Evolutionary conservation across 75 land plant genomes (phyloP), one percentile per base, ranked within the genome.

Genomic region (Ceratopteris richardii): DNA sequence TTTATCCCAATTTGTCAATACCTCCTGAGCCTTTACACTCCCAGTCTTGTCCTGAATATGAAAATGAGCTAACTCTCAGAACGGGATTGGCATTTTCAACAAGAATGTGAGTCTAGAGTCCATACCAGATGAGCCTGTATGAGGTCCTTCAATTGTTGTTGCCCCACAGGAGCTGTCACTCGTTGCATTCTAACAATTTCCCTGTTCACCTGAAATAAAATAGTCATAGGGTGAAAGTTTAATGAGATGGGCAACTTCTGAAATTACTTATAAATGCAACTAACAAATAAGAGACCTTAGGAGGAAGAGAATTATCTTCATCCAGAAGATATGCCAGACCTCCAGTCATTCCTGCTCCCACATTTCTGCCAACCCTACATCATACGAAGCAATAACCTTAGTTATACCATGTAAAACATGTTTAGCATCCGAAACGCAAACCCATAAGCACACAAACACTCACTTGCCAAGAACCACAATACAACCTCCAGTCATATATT

Each of bases 401-500:
- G n/a, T n/a, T n/a, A n/a, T n/a, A n/a, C n/a, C n/a, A n/a, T n/a
- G n/a, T n/a, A n/a, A n/a, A n/a, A n/a, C n/a, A n/a, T n/a, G n/a
- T n/a, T n/a, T n/a, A n/a, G n/a, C n/a, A n/a, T n/a, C n/a, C n/a
- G n/a, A n/a, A n/a, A n/a, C n/a, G n/a, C n/a, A n/a, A n/a, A n/a
- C n/a, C n/a, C n/a, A n/a, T n/a, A n/a, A n/a, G n/a, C n/a, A n/a
- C n/a, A n/a, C n/a, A n/a, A n/a, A n/a, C n/a, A 78, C 98, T 63
- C 63, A 94, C 98, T 90, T 94, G 56, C 99, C 99, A 64, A 95
- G 85, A 18, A 88, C 82, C 21, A 90, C 99, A 23, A 95, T 85
- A 72, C 97, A 90, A 57, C 99, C 99, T 46, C 99, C 99, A 53
- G 99, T 95, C 99, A 95, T 95, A 72, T 95, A 95, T 61, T 95